Percentiles rank a stretch among this genome's conserved stretches.
Evolutionary conservation across 345 rosid genomes (phyloP).

Genomic region (Aquilaria sinensis): DNA sequence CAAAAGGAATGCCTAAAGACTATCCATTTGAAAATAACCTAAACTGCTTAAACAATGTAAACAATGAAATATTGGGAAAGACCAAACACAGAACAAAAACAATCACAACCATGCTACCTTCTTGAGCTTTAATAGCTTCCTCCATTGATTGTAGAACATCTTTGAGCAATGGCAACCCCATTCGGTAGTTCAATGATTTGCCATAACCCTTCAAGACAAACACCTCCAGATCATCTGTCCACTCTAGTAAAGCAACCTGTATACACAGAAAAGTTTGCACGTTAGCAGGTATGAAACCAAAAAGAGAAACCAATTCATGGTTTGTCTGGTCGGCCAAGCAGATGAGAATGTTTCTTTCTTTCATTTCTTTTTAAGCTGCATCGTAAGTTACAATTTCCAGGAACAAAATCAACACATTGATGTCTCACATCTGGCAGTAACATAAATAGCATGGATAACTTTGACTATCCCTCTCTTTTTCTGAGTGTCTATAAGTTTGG

Average conservation of each 20-base stretch:
- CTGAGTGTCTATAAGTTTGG: too few relatives aligned
- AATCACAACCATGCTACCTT: conserved; percentile 43
- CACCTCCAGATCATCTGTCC: conserved; percentile 87
- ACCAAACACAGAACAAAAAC: not conserved
- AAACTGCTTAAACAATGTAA: too few relatives aligned
- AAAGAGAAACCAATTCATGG: not conserved
- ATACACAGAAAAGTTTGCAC: conserved; percentile 10
- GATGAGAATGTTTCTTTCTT: too few relatives aligned
- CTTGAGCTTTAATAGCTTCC: conserved; percentile 66
- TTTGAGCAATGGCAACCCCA: conserved; percentile 87
- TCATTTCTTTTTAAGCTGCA: too few relatives aligned
- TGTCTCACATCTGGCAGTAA: too few relatives aligned
- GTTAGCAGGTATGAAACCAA: conserved; percentile 15
- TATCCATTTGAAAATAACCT: too few relatives aligned
- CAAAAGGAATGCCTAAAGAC: not conserved
- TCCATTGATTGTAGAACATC: conserved; percentile 89
- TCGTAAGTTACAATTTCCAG: too few relatives aligned
- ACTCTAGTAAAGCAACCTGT: conserved; percentile 88
- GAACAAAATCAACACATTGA: too few relatives aligned
- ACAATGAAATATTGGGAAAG: not conserved
- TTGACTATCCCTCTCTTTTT: too few relatives aligned
- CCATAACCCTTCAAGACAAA: conserved; percentile 87
- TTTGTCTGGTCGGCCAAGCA: too few relatives aligned
- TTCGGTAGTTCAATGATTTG: conserved; percentile 67
- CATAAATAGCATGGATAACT: too few relatives aligned